Evolutionary conservation across 495 filamentous ascomycete species (phyloP).

Genomic region (Aspergillus panamensis): DNA sequence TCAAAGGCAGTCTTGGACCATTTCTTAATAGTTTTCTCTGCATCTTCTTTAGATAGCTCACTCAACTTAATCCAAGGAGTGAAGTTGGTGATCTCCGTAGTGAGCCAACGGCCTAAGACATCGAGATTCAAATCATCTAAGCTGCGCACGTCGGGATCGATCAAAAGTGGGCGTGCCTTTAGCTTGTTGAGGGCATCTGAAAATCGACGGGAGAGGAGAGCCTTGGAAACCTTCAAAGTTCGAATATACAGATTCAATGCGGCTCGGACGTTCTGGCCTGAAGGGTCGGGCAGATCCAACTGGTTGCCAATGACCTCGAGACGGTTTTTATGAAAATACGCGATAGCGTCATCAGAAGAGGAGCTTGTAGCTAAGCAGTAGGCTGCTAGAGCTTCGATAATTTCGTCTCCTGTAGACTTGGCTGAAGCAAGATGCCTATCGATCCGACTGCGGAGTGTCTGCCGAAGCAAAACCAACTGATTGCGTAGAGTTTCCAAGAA

Average conservation of each 20-base stretch:
- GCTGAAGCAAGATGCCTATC: constrained; percentile 60
- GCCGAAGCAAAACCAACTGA: constrained; percentile 57
- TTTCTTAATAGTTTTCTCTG: constrained; percentile 58
- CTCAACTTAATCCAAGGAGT: constrained; percentile 88
- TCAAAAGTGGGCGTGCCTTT: constrained; percentile 65
- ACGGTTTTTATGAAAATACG: constrained; percentile 76
- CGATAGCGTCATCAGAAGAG: constrained; percentile 72
- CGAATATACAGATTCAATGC: constrained; percentile 68
- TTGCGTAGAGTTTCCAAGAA: constrained; percentile 61
- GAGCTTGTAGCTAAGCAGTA: constrained; percentile 81
- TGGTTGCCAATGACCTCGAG: constrained; percentile 59
- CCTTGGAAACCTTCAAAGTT: constrained; percentile 73
- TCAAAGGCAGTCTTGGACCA: constrained; percentile 75
- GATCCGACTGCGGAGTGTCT: constrained; percentile 60
- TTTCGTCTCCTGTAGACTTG: constrained; percentile 45
- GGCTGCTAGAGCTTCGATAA: constrained; percentile 72
- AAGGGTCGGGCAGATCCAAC: constrained; percentile 39
- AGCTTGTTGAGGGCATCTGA: constrained; percentile 65
- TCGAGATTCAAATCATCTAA: constrained; percentile 77
- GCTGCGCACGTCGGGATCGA: constrained; percentile 59
- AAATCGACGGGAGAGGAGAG: constrained; percentile 67
- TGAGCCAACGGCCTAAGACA: constrained; percentile 74
- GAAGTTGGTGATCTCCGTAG: constrained; percentile 79
- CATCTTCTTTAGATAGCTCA: constrained; percentile 64
- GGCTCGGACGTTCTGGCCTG: constrained; percentile 50